Evolutionary conservation across 805 yeast species (phyloP), one percentile per base, ranked within the genome.

Genomic region (Kodamaea neixiangensis): DNA sequence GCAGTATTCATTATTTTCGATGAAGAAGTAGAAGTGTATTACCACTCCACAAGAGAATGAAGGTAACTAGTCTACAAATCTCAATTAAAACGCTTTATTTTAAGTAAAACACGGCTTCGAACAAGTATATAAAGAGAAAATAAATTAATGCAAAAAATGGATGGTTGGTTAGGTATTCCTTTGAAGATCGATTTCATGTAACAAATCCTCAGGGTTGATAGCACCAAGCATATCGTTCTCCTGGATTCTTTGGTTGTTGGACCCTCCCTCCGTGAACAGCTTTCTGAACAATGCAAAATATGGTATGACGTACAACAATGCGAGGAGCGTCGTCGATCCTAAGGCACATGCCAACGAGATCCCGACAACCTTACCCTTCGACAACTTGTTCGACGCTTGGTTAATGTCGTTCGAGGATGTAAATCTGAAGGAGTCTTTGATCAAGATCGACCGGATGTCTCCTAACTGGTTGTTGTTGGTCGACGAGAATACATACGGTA

Each of bases 401-500:
- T 49, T 56, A 33, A 67, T 52, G 50, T 71, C 76, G 19, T 64
- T 59, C 5, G 76, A 69, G 0, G 78, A 73, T 44, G 63, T 70
- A 48, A 66, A 66, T 45, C 68, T 60, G 51, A 56, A 71, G 5
- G 62, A 51, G 48, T 74, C 78, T 46, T 71, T 62, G 7, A 71
- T 59, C 44, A 73, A 62, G 19, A 74, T 52, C 2, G 73, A 54
- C 41, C 64, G 59, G 11, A 75, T 57, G 0, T 50, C 45, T 4
- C 79, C 79, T 3, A 68, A 40, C 29, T 56, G 44, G 22, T 53
- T 54, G 7, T 52, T 42, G 1, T 43, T 39, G 1, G 53, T 52
- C 7, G 58, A 46, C 1, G 87, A 68, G 53, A 79, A 78, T 2
- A 82, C 62, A 51, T 76, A 81, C 10, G 96, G 96, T 25, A 69